Conservation (phyloP, 768 basidiomycete species). For the Sporobolomyces phaffii region DNA sequence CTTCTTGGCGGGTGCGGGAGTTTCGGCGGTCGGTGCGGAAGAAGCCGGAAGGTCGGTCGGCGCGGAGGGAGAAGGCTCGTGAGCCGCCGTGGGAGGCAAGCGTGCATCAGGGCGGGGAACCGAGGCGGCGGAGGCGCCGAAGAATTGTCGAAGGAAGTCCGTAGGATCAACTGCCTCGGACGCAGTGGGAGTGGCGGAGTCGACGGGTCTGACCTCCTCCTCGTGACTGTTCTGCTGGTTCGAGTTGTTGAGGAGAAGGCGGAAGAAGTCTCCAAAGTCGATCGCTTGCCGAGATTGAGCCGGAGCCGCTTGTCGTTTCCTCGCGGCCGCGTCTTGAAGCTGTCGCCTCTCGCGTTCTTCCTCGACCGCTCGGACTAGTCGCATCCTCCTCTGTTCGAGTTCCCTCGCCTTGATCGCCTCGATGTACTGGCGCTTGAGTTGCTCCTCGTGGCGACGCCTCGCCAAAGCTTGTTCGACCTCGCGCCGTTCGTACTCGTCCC, state of each 20-base stretch:
- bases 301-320: too few species aligned
- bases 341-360: too few species aligned
- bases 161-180: neutral
- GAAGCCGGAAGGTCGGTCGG: neutral
- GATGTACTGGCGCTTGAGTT: neutral
- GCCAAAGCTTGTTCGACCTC: neutral
- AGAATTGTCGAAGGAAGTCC: neutral
- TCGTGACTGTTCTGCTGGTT: too few species aligned
- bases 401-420: neutral
- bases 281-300: neutral
- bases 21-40: neutral
- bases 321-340: too few species aligned
- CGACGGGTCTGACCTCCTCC: too few species aligned
- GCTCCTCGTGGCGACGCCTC: neutral
- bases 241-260: neutral
- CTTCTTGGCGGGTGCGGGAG: neutral
- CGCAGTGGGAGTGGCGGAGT: too few species aligned
- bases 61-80: neutral
- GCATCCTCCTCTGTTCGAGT: neutral
- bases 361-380: neutral
- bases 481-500: conserved; percentile 8
- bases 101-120: too few species aligned
- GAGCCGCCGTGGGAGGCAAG: neutral
- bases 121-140: neutral
- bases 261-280: neutral